Percentiles rank a stretch among this genome's conserved stretches.
These are phyloP conservation scores for Yamadazyma membranifaciens DNA, from an alignment of 1,139 yeast genomes.

Conservation along the genomic window DNA sequence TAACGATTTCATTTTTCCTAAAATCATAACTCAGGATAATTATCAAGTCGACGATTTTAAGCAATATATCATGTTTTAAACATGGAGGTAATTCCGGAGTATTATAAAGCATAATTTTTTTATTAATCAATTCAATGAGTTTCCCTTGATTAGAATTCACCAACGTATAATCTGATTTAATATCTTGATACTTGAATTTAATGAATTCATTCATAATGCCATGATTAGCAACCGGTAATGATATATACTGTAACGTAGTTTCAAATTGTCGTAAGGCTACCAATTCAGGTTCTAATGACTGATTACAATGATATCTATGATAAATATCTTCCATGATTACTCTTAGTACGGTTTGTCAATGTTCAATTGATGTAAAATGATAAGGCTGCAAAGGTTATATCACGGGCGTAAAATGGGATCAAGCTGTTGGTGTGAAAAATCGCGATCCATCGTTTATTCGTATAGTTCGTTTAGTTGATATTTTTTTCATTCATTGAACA, in stretches of 20 bases:
- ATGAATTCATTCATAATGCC: conserved; percentile 5
- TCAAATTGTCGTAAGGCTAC: conserved; percentile 1
- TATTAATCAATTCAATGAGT: conserved; percentile 37
- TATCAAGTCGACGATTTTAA: conserved; percentile 29
- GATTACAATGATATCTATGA: conserved; percentile 17
- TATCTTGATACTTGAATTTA: conserved; percentile 17
- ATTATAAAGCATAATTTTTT: conserved; percentile 31
- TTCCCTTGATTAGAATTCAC: conserved; percentile 17
- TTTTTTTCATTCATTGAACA: not conserved
- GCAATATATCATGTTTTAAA: conserved; percentile 13
- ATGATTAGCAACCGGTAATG: not conserved
- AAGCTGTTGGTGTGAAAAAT: no score
- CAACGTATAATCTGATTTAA: conserved; percentile 33
- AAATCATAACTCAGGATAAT: conserved; percentile 36
- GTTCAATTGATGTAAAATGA: no score
- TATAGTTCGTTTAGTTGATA: not conserved
- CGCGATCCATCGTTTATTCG: conserved; percentile 3
- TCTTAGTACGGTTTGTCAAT: not conserved
- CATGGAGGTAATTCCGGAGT: conserved; percentile 17
- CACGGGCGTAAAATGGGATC: no score
- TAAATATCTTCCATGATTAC: conserved; percentile 3
- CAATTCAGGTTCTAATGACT: conserved; percentile 1
- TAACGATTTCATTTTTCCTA: conserved; percentile 28
- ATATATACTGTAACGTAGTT: not conserved
- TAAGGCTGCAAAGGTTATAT: no score